Percentiles rank a stretch among this genome's conserved stretches.
Evolutionary conservation across 305 asterid genomes (phyloP).

Genomic region (Andrographis paniculata): DNA sequence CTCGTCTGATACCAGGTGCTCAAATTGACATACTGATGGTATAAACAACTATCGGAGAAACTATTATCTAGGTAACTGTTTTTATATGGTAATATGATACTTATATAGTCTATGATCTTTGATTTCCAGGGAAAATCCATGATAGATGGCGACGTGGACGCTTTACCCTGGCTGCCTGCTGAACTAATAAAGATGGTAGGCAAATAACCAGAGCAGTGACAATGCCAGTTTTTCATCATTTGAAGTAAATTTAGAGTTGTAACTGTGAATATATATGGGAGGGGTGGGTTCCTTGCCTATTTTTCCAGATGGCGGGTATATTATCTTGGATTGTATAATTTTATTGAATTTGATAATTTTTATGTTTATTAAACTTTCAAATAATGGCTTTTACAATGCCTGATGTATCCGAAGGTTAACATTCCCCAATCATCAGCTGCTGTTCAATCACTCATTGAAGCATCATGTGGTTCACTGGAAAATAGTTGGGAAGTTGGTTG

Average conservation of each 20-base stretch:
- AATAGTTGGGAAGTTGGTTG: slow-evolving; percentile 98
- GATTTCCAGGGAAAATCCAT: slow-evolving; percentile 42
- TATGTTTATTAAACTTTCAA: slow-evolving; percentile 5
- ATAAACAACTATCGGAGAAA: slow-evolving; percentile 33
- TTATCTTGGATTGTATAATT: slow-evolving; percentile 2
- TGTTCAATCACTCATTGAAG: slow-evolving; percentile 75
- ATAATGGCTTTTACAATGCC: slow-evolving; percentile 9
- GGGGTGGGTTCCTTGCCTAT: slow-evolving; percentile 9
- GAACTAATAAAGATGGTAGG: slow-evolving; percentile 62
- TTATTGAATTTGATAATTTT: slow-evolving; percentile 4
- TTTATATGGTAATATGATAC: slow-evolving; percentile 5
- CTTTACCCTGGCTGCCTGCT: slow-evolving; percentile 65
- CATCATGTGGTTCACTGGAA: slow-evolving; percentile 74
- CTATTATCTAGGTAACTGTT: slow-evolving; percentile 13
- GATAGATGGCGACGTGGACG: slow-evolving; percentile 31
- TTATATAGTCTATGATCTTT: slow-evolving; percentile 18
- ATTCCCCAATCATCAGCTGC: slow-evolving; percentile 72
- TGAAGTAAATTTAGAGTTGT: neutral
- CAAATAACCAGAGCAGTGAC: slow-evolving; percentile 13
- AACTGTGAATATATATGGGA: neutral
- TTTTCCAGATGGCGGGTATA: neutral
- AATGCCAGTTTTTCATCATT: neutral
- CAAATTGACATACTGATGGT: slow-evolving; percentile 66
- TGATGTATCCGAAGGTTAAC: slow-evolving; percentile 55
- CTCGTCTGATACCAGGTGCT: slow-evolving; percentile 56